Evolutionary conservation across 2,329 filamentous ascomycete genomes (phyloP), one percentile per base, ranked within the genome.

Genomic region (Neofusicoccum laricinum): DNA sequence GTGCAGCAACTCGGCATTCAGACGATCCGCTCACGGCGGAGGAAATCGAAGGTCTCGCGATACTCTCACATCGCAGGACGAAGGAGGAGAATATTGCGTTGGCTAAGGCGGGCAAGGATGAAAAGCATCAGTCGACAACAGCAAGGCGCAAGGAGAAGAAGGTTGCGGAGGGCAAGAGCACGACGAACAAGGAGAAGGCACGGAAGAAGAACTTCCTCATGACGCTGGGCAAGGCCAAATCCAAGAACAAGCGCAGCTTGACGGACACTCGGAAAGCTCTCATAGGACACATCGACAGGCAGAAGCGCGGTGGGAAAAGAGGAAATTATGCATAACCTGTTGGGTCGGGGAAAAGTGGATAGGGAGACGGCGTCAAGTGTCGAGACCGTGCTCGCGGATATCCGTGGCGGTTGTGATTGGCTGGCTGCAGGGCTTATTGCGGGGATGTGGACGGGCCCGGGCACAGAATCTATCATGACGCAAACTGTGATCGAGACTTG

Each of bases 121-220:
- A 88, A 49, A 87, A 95, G 76, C 93, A 97, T 81, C 93, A 94
- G 81, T 91, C 88, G 67, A 95, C 91, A 62, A 88, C 92, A 68
- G 93, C 93, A 15, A 88, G 91, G 74, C 85, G 91, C 72, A 92
- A 92, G 83, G 88, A 92, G 76, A 92, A 93, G 84, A 96, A 96
- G 85, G 87, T 89, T 71, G 85, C 88, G 1, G 87, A 93, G 79
- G 95, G 95, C 72, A 98, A 98, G 88, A 96, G 91, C 76, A 93
- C 92, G 41, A 98, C 94, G 69, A 99, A 99, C 80, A 91, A 91
- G 81, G 95, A 99, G 83, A 99, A 99, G 86, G 88, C 91, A 46
- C 84, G 94, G 70, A 92, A 92, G 85, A 99, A 99, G 90, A 99
- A 99, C 78, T 96, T 99, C 80, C 76, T 99, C 72, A 99, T 99